A percentile compares a stretch with the other conserved stretches of the same genome.
These are phyloP conservation scores for Leccinum olivaceopallidum DNA, from an alignment of 768 basidiomycete species.

Conservation along the genomic window DNA sequence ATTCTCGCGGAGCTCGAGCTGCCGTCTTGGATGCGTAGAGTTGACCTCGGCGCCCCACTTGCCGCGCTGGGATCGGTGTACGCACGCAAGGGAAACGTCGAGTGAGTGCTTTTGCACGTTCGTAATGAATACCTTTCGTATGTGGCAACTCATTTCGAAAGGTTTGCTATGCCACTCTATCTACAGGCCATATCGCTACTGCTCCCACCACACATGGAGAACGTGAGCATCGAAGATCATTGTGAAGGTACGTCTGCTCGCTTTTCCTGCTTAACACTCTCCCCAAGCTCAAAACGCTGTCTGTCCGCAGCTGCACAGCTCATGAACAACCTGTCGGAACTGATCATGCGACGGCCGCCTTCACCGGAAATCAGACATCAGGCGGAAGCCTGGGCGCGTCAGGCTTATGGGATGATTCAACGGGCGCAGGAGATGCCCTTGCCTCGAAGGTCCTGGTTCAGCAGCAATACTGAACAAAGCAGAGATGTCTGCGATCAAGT, in stretches of 20 bases:
- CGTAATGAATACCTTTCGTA: too few relatives aligned
- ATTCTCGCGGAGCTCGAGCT: too few relatives aligned
- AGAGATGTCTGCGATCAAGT: constrained; percentile 51
- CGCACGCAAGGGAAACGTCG: too few relatives aligned
- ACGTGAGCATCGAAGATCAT: constrained; percentile 14
- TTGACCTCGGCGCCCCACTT: too few relatives aligned
- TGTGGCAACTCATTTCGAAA: too few relatives aligned
- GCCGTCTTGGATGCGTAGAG: too few relatives aligned
- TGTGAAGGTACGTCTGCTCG: constrained; percentile 53
- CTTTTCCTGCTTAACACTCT: not conserved
- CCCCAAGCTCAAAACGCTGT: not conserved
- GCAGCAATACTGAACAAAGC: constrained; percentile 24
- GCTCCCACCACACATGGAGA: too few relatives aligned
- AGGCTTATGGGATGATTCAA: constrained; percentile 42
- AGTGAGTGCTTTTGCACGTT: too few relatives aligned
- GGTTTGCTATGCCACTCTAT: too few relatives aligned
- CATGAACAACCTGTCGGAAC: constrained; percentile 48
- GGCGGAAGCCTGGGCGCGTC: constrained; percentile 64
- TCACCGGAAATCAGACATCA: constrained; percentile 38
- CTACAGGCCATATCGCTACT: too few relatives aligned
- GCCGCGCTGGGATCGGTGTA: too few relatives aligned
- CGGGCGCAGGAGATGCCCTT: constrained; percentile 21
- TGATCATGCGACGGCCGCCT: constrained; percentile 39
- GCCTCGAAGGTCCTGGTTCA: constrained; percentile 23
- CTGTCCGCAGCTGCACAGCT: constrained; percentile 42